Evolutionary conservation across 441 rosid species (phyloP).

Genomic region (Erysimum cheiri): DNA sequence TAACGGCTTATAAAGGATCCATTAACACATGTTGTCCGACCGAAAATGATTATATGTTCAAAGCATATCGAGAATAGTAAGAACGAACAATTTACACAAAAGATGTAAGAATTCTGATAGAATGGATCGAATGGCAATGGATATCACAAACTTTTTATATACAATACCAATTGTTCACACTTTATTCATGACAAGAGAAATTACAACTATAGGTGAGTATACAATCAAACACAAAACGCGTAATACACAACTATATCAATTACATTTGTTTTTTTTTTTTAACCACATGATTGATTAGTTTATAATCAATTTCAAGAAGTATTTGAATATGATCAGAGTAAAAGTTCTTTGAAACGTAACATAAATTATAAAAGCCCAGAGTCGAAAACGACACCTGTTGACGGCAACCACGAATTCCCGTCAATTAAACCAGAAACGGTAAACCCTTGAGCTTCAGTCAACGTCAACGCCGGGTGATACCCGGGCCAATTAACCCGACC

Average conservation of each 20-base stretch:
- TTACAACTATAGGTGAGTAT: conserved; percentile 16
- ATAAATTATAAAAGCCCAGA: conserved; percentile 36
- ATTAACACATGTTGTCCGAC: too few species aligned
- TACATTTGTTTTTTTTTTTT: background rate
- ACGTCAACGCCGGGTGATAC: conserved; percentile 38
- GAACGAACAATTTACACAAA: background rate
- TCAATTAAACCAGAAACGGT: conserved; percentile 44
- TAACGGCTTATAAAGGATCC: too few species aligned
- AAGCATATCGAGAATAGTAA: too few species aligned
- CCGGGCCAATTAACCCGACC: conserved; percentile 49
- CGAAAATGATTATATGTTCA: too few species aligned
- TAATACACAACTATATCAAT: background rate
- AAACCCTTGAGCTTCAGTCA: conserved; percentile 46
- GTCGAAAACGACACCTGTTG: conserved; percentile 47
- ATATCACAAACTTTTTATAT: background rate
- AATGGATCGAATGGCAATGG: background rate
- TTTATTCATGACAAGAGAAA: conserved; percentile 18
- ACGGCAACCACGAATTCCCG: conserved; percentile 48
- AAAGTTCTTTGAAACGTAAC: background rate
- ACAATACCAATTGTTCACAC: conserved; percentile 15
- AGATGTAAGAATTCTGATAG: background rate
- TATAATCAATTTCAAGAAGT: conserved; percentile 12
- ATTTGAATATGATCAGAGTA: background rate
- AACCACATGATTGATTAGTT: background rate
- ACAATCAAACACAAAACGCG: conserved; percentile 5